These are phyloP conservation scores for Persicaria maculosa DNA, from an alignment of 148 eudicot species.

Conservation along the genomic window DNA sequence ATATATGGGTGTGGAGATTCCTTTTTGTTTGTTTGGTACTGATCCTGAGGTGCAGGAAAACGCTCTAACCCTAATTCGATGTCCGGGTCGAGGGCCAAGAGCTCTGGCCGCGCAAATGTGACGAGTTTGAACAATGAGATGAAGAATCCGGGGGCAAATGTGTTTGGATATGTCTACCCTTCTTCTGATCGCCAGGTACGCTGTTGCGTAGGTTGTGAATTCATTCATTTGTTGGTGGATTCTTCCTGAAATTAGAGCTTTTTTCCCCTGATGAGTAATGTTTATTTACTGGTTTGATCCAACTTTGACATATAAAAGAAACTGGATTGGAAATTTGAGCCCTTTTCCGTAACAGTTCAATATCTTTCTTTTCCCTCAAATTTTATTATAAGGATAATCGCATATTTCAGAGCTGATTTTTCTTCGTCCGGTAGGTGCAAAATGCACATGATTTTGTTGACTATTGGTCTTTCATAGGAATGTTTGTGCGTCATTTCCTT, in stretches of 20 bases:
- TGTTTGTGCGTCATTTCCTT: background rate
- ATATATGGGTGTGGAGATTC: background rate
- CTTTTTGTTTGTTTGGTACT: background rate
- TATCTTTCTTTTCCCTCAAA: background rate
- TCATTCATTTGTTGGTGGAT: background rate
- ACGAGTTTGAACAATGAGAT: conserved; percentile 20
- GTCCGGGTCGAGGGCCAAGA: conserved; percentile 35
- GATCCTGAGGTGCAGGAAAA: conserved; percentile 33
- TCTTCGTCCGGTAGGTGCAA: background rate
- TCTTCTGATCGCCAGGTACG: conserved; percentile 33
- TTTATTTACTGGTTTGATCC: background rate
- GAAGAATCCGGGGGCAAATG: conserved; percentile 25
- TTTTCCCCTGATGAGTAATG: background rate
- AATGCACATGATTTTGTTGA: background rate
- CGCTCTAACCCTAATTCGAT: conserved; percentile 16
- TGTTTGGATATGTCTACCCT: conserved; percentile 54
- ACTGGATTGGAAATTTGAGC: background rate
- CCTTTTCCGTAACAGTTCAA: background rate
- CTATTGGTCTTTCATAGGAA: background rate
- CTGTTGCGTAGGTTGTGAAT: background rate
- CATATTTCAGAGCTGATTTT: background rate
- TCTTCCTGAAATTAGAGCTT: background rate
- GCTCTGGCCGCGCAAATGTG: conserved; percentile 27
- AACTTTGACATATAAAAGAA: background rate
- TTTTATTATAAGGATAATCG: background rate